Percentiles rank a stretch among this genome's conserved stretches.
Conservation (phyloP, 1,284 basidiomycete species). For the Trichosporon ovoides region DNA sequence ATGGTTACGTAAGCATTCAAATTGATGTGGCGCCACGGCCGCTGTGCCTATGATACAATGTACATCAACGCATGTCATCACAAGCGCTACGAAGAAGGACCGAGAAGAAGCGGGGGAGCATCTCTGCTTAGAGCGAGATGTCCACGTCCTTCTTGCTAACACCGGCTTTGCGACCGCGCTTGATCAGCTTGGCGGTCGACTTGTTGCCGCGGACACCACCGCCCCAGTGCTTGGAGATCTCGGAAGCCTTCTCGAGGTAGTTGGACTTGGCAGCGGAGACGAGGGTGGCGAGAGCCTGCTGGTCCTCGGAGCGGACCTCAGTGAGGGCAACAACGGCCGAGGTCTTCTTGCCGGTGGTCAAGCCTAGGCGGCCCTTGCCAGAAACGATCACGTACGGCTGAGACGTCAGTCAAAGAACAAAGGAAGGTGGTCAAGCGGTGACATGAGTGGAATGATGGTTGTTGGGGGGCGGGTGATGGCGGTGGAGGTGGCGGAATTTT, state of each 20-base stretch:
- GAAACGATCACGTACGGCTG: slow-evolving; percentile 90
- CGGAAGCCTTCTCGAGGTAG: slow-evolving; percentile 96
- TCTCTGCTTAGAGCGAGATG: slow-evolving; percentile 43
- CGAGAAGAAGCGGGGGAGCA: too few species aligned
- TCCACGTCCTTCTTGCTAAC: slow-evolving; percentile 47
- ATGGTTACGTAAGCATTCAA: too few species aligned
- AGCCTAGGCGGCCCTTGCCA: slow-evolving; percentile 89
- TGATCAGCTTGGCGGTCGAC: slow-evolving; percentile 82
- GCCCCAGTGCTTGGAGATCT: slow-evolving; percentile 86
- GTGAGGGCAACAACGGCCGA: slow-evolving; percentile 84
- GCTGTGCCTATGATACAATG: too few species aligned
- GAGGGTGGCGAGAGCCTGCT: slow-evolving; percentile 85
- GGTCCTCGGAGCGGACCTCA: slow-evolving; percentile 91
- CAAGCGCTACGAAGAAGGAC: neutral
- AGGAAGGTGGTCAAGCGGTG: too few species aligned
- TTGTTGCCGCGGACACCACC: slow-evolving; percentile 93
- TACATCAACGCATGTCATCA: slow-evolving; percentile 4
- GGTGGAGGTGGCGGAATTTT: too few species aligned
- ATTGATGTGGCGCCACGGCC: too few species aligned
- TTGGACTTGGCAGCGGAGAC: slow-evolving; percentile 94
- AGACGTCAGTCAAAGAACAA: neutral
- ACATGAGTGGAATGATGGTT: too few species aligned
- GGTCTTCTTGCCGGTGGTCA: slow-evolving; percentile 73
- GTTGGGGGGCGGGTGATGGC: too few species aligned
- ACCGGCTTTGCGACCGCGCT: slow-evolving; percentile 77